Evolutionary conservation across 2,329 filamentous ascomycete species (phyloP), one percentile per base, ranked within the genome.

Genomic region (Fusarium coffeatum): DNA sequence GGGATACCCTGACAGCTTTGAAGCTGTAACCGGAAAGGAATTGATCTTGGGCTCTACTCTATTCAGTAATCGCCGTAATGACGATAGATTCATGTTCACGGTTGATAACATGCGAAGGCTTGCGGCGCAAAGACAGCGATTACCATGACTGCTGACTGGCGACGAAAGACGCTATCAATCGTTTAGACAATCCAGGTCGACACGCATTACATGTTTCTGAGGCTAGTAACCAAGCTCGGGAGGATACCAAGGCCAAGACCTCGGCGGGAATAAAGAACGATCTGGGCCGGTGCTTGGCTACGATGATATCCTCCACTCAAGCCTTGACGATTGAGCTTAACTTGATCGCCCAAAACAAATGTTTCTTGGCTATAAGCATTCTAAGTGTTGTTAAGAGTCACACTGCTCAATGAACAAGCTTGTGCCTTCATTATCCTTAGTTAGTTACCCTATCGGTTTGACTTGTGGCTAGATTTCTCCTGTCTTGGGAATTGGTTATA

Each of bases 21-120:
- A 23, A 25, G n/a, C 30, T 51, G 22, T 22, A 42, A 42, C 18
- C 25, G 34, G 22, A 27, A 53, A 27, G 37, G 49, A 18, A 53
- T 37, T 28, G 23, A 27, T 47, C 12, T 43, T 43, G 41, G 15
- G 9, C 16, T 47, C 45, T 47, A 8, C 25, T 13, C 5, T 12
- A 20, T 47, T 47, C 25, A 47, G 47, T 37, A 50, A 34, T 50
- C 30, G 10, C 47, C 47, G 47, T 47, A 25, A 50, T 50, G 18
- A 50, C 2, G 34, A 37, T 37, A n/a, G 34, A 7, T 37, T 37
- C 34, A 12, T n/a, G 1, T 37, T 37, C 34, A 37, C 34, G 3
- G 30, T 37, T 18, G 22, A 20, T 15, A 5, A 16, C 20, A 23
- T 6, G 28, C n/a, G 16, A 34, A 34, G 16, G 28, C 2, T 30